phyloP scores from a whole-genome alignment of 1,139 yeast species.

The Candida sanyaensis region DNA sequence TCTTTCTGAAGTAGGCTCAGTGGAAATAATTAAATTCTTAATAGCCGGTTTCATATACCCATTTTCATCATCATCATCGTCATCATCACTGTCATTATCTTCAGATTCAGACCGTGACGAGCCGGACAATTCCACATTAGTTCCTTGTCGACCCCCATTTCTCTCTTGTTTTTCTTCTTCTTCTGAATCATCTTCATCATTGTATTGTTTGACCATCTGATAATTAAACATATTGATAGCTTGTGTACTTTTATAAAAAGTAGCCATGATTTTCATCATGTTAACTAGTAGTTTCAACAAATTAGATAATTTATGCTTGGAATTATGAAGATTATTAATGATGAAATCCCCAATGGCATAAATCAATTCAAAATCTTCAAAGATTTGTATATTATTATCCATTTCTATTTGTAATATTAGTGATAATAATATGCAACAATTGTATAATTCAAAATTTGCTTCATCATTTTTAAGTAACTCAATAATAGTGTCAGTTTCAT shows the following conservation, averaged over 20 bases:
- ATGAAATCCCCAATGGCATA: slow-evolving; percentile 46
- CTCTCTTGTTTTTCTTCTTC: slow-evolving; percentile 42
- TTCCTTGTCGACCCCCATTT: slow-evolving; percentile 31
- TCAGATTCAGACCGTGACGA: slow-evolving; percentile 13
- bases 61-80: slow-evolving; percentile 2
- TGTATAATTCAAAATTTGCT: slow-evolving; percentile 19
- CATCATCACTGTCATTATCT: slow-evolving; percentile 13
- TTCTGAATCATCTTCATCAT: slow-evolving; percentile 29
- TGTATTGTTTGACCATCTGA: slow-evolving; percentile 30
- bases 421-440: slow-evolving; percentile 28
- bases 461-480: slow-evolving; percentile 12
- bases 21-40: slow-evolving; percentile 18
- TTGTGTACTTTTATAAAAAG: slow-evolving; percentile 43
- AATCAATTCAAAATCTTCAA: slow-evolving; percentile 44
- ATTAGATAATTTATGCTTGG: slow-evolving; percentile 13
- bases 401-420: slow-evolving; percentile 39
- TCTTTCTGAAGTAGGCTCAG: slow-evolving; percentile 15
- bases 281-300: slow-evolving; percentile 26
- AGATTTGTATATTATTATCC: slow-evolving; percentile 40
- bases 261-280: slow-evolving; percentile 30
- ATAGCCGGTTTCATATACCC: slow-evolving; percentile 20
- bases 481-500: slow-evolving; percentile 40
- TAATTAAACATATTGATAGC: slow-evolving; percentile 41
- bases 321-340: slow-evolving; percentile 22
- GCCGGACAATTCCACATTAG: slow-evolving; percentile 13